Evolutionary conservation across 192 early-diverging fungal genomes (phyloP).

Genomic region (Umbelopsis sp.): DNA sequence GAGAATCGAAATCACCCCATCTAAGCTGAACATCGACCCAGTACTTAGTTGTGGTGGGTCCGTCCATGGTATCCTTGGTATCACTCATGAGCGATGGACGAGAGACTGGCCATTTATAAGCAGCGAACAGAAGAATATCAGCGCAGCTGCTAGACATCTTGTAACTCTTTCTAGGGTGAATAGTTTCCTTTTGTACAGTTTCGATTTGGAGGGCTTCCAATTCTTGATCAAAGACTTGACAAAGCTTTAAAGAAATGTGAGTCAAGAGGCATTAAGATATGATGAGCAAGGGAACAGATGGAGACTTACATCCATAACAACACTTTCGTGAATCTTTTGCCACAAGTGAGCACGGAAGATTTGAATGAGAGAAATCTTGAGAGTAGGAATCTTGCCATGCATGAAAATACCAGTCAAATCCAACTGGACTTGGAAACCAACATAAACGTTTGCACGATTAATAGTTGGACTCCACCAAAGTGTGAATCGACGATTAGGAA

Average conservation of each 20-base stretch:
- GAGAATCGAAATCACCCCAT: conserved; percentile 99
- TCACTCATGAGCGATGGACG: conserved; percentile 93
- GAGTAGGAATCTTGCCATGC: conserved; percentile 99
- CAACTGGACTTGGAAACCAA: conserved; percentile 99
- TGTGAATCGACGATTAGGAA: conserved; percentile 99
- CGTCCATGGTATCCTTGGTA: conserved; percentile 94
- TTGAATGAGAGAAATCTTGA: conserved; percentile 99
- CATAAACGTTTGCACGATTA: conserved; percentile 97
- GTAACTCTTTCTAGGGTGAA: conserved; percentile 99
- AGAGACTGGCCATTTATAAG: conserved; percentile 98
- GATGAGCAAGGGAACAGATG: neutral
- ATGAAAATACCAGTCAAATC: conserved; percentile 99
- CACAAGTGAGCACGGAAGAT: conserved; percentile 99
- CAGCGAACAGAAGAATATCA: conserved; percentile 93
- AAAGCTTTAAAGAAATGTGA: no score
- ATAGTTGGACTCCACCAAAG: conserved; percentile 99
- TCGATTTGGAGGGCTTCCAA: conserved; percentile 96
- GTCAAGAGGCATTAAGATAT: neutral
- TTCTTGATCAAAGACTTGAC: conserved; percentile 98
- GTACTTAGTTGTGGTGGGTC: conserved; percentile 94
- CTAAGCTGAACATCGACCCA: conserved; percentile 98
- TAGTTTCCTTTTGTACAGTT: conserved; percentile 98
- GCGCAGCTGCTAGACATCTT: conserved; percentile 90
- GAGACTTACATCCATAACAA: conserved; percentile 65
- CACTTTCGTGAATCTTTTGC: conserved; percentile 95